Evolutionary conservation across 2,329 filamentous ascomycete genomes (phyloP).

Genomic region (Thermothelomyces thermophilus): DNA sequence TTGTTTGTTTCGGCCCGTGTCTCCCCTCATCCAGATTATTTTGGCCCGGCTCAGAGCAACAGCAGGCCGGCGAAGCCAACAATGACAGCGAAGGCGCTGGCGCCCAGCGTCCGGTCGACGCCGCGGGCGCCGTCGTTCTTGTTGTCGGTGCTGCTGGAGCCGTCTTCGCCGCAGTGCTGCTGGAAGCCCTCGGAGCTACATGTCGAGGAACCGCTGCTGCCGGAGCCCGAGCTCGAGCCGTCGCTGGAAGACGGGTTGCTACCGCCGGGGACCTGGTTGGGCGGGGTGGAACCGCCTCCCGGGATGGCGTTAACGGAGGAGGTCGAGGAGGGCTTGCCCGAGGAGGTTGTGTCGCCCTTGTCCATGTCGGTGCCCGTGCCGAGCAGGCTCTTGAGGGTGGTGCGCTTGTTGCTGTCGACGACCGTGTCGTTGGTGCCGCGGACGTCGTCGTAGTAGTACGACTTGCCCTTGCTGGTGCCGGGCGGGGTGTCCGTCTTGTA

Average conservation of each 20-base stretch:
- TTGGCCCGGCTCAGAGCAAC: neutral
- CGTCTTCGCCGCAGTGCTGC: slow-evolving; percentile 32
- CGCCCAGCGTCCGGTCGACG: slow-evolving; percentile 27
- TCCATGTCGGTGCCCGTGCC: slow-evolving; percentile 75
- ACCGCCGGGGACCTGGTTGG: slow-evolving; percentile 17
- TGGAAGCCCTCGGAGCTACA: slow-evolving; percentile 37
- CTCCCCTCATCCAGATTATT: no score
- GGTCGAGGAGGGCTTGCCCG: slow-evolving; percentile 11
- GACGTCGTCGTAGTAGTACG: slow-evolving; percentile 67
- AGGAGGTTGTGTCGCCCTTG: slow-evolving; percentile 30
- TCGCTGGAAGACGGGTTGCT: slow-evolving; percentile 12
- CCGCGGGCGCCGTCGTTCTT: slow-evolving; percentile 29
- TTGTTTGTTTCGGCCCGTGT: no score
- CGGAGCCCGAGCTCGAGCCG: neutral
- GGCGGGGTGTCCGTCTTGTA: slow-evolving; percentile 58
- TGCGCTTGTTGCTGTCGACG: slow-evolving; percentile 65
- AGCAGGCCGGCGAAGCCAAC: slow-evolving; percentile 31
- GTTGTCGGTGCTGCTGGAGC: slow-evolving; percentile 25
- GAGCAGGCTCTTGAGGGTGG: slow-evolving; percentile 69
- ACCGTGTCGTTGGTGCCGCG: slow-evolving; percentile 70
- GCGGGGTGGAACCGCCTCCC: slow-evolving; percentile 27
- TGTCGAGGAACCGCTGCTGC: slow-evolving; percentile 21
- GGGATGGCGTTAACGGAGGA: slow-evolving; percentile 25
- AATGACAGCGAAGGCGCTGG: slow-evolving; percentile 34
- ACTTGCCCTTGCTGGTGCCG: slow-evolving; percentile 61